phyloP scores from a whole-genome alignment of 768 basidiomycete genomes.

The Auricularia auricula-judae region DNA sequence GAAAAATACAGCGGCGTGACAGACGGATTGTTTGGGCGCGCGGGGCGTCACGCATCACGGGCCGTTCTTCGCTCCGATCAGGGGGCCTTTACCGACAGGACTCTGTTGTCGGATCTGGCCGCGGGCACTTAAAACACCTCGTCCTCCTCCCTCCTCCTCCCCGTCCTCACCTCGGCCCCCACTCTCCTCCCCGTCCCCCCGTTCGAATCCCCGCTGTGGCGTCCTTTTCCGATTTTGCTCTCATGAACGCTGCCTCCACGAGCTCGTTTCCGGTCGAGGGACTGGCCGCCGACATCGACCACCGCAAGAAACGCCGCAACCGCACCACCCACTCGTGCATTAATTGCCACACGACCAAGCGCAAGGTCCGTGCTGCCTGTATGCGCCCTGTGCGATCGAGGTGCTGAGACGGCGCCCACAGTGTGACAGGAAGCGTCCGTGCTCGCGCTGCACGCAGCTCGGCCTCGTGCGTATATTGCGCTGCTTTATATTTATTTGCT shows the following conservation, averaged over 20 bases:
- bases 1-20: not conserved
- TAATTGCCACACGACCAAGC: conserved; percentile 89
- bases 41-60: not conserved
- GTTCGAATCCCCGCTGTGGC: not conserved
- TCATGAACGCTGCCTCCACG: not conserved
- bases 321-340: conserved; percentile 80
- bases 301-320: conserved; percentile 75
- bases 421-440: conserved; percentile 90
- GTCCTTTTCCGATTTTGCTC: not conserved
- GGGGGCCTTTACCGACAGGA: too few relatives aligned
- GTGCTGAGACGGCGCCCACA: conserved; percentile 18
- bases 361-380: conserved; percentile 48
- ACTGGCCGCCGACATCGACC: conserved; percentile 10
- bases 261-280: not conserved
- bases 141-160: not conserved
- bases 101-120: not conserved
- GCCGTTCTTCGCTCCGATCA: not conserved
- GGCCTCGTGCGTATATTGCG: conserved; percentile 46
- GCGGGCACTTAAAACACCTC: not conserved
- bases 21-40: too few relatives aligned
- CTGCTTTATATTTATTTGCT: not conserved
- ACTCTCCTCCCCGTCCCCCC: not conserved
- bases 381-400: conserved; percentile 6
- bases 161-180: not conserved
- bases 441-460: conserved; percentile 81